Percentiles rank a stretch among this genome's conserved stretches.
Evolutionary conservation across 1,139 yeast genomes (phyloP).

Genomic region (Yamadazyma aaseri): DNA sequence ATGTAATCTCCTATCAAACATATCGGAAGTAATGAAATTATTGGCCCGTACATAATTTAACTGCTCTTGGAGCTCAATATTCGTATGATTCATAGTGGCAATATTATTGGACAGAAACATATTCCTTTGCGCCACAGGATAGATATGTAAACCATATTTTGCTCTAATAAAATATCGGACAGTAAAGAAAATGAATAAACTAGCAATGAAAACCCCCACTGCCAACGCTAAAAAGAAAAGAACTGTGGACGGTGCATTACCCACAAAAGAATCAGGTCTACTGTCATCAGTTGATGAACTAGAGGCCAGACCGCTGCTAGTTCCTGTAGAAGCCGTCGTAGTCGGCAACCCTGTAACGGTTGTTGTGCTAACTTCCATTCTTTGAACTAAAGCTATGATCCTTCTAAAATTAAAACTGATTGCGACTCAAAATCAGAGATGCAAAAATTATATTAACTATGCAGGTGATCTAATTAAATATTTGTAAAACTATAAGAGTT

Average conservation of each 20-base stretch:
- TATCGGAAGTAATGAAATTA: conserved; percentile 30
- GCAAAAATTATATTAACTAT: no score
- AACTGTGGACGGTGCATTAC: conserved; percentile 57
- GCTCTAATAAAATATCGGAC: conserved; percentile 57
- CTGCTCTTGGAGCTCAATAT: conserved; percentile 36
- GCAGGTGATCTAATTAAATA: no score
- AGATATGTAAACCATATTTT: conserved; percentile 52
- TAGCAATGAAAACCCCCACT: conserved; percentile 58
- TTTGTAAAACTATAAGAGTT: no score
- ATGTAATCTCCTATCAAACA: conserved; percentile 26
- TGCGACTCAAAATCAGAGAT: no score
- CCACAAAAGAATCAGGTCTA: conserved; percentile 27
- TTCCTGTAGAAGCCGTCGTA: background rate
- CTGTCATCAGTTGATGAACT: background rate
- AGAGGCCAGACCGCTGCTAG: background rate
- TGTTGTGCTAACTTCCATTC: background rate
- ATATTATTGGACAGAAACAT: conserved; percentile 9
- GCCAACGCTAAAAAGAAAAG: conserved; percentile 62
- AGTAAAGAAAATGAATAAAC: conserved; percentile 57
- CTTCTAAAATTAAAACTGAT: no score
- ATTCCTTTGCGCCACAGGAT: conserved; percentile 33
- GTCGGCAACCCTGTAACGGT: background rate
- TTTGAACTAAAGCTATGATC: no score
- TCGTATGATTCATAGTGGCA: conserved; percentile 16
- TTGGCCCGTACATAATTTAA: conserved; percentile 34